Evolutionary conservation across 768 basidiomycete genomes (phyloP), one percentile per base, ranked within the genome.

Genomic region (Auriscalpium orientale): DNA sequence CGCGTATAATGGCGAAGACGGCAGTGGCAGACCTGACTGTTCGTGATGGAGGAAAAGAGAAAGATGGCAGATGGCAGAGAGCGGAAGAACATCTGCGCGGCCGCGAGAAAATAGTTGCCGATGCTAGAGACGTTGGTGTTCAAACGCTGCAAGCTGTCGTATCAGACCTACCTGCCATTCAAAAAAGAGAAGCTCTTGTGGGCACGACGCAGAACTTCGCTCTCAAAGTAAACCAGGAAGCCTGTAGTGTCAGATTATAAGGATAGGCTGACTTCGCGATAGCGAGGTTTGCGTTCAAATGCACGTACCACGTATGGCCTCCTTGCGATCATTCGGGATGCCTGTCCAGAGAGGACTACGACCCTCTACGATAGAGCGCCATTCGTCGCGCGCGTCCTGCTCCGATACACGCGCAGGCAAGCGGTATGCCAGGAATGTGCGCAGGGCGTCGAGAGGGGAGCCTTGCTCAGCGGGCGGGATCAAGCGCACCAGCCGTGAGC

Each of bases 171-270:
- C 81, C 88, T 90, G 65, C 93, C 94, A 64, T 95, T 95, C 51
- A 88, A 75, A 72, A 95, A 98, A 22, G 91, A 89, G 70, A 97
- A 98, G 59, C 86, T 89, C 73, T 97, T 97, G 65, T 95, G 92
- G 2, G 95, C 91, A 21, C 93, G 78, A 62, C 84, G 88, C 44
- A 97, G 77, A 8, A 94, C 76, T 62, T 95, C 89, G 58, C 82
- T 85, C 68, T 98, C 91, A 60, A 97, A 95, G 65, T 92, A 81
- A 3, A 98, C 94, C 18, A 98, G 77, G 67, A 98, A 95, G 0
- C 93, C 93, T 92, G 66, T 16, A 35, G 18, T 15, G 35, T 7
- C 8, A n/a, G 34, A 50, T 16, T 43, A 20, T 13, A 6, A 35
- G 34, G 36, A 6, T n/a, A 40, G 16, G 18, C 12, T 35, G 21